Evolutionary conservation across 208 protist species (phyloP), one percentile per base, ranked within the genome.

Genomic region (Leishmania lainsoni): DNA sequence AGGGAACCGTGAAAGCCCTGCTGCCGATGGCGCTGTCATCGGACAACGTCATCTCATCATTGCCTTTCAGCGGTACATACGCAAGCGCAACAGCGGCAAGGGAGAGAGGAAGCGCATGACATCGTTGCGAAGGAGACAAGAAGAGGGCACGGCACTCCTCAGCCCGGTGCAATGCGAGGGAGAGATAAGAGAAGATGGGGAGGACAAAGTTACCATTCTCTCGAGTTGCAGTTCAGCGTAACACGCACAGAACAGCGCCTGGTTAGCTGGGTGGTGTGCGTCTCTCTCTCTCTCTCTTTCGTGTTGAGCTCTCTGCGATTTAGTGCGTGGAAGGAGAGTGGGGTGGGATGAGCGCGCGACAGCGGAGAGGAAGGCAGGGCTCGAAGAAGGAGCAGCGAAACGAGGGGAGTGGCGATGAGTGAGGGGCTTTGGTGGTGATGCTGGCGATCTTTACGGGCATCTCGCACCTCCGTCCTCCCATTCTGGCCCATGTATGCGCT

Each of bases 111-210:
- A 45, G 42, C 42, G 42, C 42, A 45, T 45, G 42, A 4, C 42
- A 45, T 45, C 42, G 42, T 45, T 63, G 58, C 22, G 4, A 14
- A 17, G 58, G 58, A 9, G 26, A 26, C 22, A 45, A 45, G 42
- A 45, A 45, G 42, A 66, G n/a, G 59, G 8, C 10, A 14, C 39
- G 10, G 22, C 17, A 39, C 39, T 17, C 5, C 69, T 56, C 48
- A 56, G 32, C 66, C 26, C 58, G 22, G 3, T 29, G 58, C 58
- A 29, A 29, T 22, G 58, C 58, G 58, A 63, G 1, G 6, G 59
- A 66, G 59, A 49, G 58, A 76, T 17, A 52, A 14, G 63, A 73
- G 32, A 74, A 20, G 35, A 73, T 58, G 65, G 73, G 16, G 22
- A 77, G 22, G 20, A 17, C 20, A 77, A 45, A 35, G 58, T 77